These are phyloP conservation scores for Pulveroboletus sp. DNA, from an alignment of 768 basidiomycete genomes.

Conservation along the genomic window DNA sequence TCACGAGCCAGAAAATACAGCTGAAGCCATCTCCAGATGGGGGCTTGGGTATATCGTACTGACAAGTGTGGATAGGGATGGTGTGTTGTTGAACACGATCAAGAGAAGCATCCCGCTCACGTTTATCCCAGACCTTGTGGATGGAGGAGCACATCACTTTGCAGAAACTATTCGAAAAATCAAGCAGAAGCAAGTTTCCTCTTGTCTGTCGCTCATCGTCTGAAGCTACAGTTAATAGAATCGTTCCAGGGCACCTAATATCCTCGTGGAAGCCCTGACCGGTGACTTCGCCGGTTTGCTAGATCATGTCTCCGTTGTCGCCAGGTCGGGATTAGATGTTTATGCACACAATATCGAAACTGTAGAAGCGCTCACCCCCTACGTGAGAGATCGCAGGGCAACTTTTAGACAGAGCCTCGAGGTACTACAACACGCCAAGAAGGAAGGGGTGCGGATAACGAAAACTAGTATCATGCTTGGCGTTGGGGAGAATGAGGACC, in stretches of 20 bases:
- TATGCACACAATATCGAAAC: conserved; percentile 99
- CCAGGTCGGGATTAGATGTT: conserved; percentile 91
- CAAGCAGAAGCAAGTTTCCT: conserved; percentile 70
- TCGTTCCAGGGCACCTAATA: conserved; percentile 75
- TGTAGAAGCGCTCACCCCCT: conserved; percentile 89
- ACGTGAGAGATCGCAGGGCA: conserved; percentile 91
- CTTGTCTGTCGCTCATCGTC: conserved; percentile 28
- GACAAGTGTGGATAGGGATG: conserved; percentile 95
- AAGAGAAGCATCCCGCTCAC: neutral
- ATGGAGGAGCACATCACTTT: conserved; percentile 92
- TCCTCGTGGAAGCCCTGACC: conserved; percentile 93
- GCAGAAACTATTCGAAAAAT: conserved; percentile 93
- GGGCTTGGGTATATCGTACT: conserved; percentile 96
- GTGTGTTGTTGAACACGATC: conserved; percentile 40
- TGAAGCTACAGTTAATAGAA: neutral
- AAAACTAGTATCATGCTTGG: conserved; percentile 99
- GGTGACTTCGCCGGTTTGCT: conserved; percentile 86
- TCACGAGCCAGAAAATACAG: conserved; percentile 97
- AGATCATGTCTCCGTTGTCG: conserved; percentile 74
- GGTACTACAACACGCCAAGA: conserved; percentile 81
- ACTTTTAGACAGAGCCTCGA: conserved; percentile 81
- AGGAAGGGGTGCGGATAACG: conserved; percentile 78
- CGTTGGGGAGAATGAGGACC: conserved; percentile 83
- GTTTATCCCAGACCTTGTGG: conserved; percentile 66
- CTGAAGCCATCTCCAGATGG: conserved; percentile 97